Conservation (phyloP, 1,284 basidiomycete species). For the Grifola frondosa region DNA sequence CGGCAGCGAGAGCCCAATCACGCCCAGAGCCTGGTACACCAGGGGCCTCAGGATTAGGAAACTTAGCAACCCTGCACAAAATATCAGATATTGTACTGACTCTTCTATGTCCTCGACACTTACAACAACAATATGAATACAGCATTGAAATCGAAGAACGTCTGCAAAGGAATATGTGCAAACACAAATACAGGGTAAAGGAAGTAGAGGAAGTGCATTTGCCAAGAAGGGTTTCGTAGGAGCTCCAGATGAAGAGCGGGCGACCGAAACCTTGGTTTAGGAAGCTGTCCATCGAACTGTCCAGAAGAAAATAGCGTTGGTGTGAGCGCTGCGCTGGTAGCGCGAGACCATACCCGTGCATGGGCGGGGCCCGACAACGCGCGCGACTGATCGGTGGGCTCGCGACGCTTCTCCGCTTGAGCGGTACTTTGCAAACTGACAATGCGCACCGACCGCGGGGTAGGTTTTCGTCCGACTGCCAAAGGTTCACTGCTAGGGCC, state of each 20-base stretch:
- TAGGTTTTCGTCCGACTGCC: constrained; percentile 65
- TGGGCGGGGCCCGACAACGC: constrained; percentile 33
- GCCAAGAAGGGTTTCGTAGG: constrained; percentile 56
- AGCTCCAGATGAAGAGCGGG: constrained; percentile 64
- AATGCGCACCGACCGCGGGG: constrained; percentile 75
- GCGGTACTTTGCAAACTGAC: constrained; percentile 59
- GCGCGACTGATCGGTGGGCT: constrained; percentile 54
- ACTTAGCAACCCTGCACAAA: constrained; percentile 57
- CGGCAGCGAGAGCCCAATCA: constrained; percentile 76
- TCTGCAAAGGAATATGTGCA: constrained; percentile 70
- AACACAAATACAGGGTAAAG: constrained; percentile 67
- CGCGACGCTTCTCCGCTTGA: constrained; percentile 40
- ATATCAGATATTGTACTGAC: too few relatives aligned
- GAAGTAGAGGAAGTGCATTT: constrained; percentile 61
- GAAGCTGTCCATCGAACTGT: constrained; percentile 34
- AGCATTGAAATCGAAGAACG: constrained; percentile 80
- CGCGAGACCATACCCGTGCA: constrained; percentile 58
- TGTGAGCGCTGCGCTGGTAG: constrained; percentile 48
- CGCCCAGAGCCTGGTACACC: constrained; percentile 66
- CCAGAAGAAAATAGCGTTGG: constrained; percentile 46
- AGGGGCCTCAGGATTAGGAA: constrained; percentile 65
- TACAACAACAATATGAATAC: constrained; percentile 76
- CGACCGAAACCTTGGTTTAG: constrained; percentile 63
- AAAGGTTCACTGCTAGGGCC: constrained; percentile 42
- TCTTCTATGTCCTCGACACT: too few relatives aligned